Base-by-base conservation (phyloP, 2,329 filamentous ascomycete species). In the Fusarium xylarioides region DNA sequence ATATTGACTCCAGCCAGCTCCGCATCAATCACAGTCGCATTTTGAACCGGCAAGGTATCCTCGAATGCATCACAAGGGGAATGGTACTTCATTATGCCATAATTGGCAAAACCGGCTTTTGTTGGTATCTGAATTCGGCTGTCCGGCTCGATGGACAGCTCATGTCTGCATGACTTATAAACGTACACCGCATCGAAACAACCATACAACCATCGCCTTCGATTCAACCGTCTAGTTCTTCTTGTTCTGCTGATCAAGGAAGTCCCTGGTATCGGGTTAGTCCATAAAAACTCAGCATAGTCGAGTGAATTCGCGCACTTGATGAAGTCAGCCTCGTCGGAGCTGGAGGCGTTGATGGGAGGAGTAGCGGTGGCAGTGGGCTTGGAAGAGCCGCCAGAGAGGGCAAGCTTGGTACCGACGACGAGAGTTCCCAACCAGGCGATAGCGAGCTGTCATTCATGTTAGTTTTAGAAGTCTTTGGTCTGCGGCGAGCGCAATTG, bases 301-400 rank as follows among this genome's bases (percentile, higher is more conserved):
- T 49, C 49, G 7, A 49, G 49, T 55, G 75, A 79, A 79, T 78
- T 77, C 74, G 80, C 86, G 84, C 82, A 90, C 89, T 90, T 89
- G 85, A 91, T 90, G 82, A 91, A 91, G 80, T 90, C 87, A 81
- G 86, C 88, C 84, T 91, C 89, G 79, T 90, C 89, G 77, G 88
- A 85, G 83, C 85, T 89, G 58, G 87, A 86, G 68, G 89, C 89
- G 81, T 90, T 90, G 85, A 91, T 89, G 56, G 89, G 89, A 71
- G 89, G 89, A 55, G 86, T 80, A 66, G 85, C 83, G 52, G 80
- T 84, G 47, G 83, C 78, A 67, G 84, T 81, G 54, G 81, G 75
- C 73, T 82, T 82, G 74, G 84, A 85, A 79, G 85, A 85, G 81
- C 84, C 80, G 68, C 88, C 85, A 54, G 83, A 80, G 63, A 83